Evolutionary conservation across 768 basidiomycete species (phyloP), one percentile per base, ranked within the genome.

Genomic region (Agrocybe pediades): DNA sequence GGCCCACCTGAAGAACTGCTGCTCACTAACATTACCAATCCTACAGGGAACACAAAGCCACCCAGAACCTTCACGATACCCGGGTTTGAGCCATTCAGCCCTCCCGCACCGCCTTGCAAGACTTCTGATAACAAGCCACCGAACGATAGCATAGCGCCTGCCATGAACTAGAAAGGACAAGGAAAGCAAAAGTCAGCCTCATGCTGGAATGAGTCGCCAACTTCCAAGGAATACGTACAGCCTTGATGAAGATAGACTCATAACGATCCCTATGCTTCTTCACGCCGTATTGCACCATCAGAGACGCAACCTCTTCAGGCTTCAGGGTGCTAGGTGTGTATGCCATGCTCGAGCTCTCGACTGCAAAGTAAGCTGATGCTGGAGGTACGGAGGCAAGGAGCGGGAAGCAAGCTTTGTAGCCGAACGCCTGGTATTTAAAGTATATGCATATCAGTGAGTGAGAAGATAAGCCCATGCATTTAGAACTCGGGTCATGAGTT

Each of bases 61-160:
- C 78, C 78, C 2, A 90, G 67, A 25, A 87, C 57, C 63, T 85
- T 88, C 41, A 87, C 83, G 9, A 90, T 69, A 17, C 88, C 88
- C 1, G 87, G 88, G 54, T 88, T 86, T 52, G 69, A 71, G 27
- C 68, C 45, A 19, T 68, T 78, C 24, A 90, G 61, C 1, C 72
- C 77, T 0, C 71, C 64, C 0, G 87, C 78, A 6, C 88, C 88
- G 29, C 85, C 88, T 41, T 76, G 70, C 15, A 88, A 63, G 52
- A 89, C 74, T 56, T 86, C 71, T 19, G 81, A 81, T 24, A 90
- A 66, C 15, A 90, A 69, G 16, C 85, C 85, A 61, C 88, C 88
- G 46, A 90, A 89, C 6, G 87, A 87, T n/a, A 89, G 63, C 82
- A 89, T 87, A 26, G 79, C 75, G 16, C 88, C 88, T 24, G 86